These are phyloP conservation scores for Diaporthe sp. DNA, from an alignment of 2,329 filamentous ascomycete genomes.

Conservation along the genomic window DNA sequence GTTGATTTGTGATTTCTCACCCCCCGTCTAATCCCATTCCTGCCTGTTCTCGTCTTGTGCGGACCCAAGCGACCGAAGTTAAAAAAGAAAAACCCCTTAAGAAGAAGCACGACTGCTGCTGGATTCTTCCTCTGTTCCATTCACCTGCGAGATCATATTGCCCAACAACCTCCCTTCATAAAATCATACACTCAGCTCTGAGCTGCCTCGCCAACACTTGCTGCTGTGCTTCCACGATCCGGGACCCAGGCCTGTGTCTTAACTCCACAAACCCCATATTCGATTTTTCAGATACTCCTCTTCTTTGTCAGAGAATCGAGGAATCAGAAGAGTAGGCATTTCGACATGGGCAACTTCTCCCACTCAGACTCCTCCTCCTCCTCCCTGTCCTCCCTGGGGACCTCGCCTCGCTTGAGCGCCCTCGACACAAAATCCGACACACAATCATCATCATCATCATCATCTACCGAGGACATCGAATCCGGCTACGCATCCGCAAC, in stretches of 20 bases:
- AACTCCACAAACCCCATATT: constrained; percentile 18
- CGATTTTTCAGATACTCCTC: constrained; percentile 17
- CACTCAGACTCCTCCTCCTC: constrained; percentile 45
- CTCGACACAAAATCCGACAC: constrained; percentile 51
- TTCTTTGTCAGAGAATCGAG: constrained; percentile 7
- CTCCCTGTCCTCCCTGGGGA: constrained; percentile 48
- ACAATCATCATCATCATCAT: constrained; percentile 46
- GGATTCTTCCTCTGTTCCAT: background rate
- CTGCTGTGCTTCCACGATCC: background rate
- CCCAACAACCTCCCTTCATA: background rate
- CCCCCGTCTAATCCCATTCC: constrained; percentile 7
- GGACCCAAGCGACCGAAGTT: constrained; percentile 25
- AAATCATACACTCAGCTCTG: background rate
- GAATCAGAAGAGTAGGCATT: background rate
- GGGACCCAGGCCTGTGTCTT: background rate
- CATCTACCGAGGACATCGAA: constrained; percentile 62
- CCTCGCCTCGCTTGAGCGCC: constrained; percentile 48
- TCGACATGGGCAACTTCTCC: constrained; percentile 31
- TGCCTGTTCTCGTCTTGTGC: constrained; percentile 22
- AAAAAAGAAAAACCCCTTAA: background rate
- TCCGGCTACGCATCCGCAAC: constrained; percentile 83
- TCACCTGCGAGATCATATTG: background rate
- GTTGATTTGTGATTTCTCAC: constrained; percentile 21
- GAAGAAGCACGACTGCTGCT: background rate
- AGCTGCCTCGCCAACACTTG: constrained; percentile 9